phyloP scores from a whole-genome alignment of 1,139 yeast species.

The Blastobotrys persicus region DNA sequence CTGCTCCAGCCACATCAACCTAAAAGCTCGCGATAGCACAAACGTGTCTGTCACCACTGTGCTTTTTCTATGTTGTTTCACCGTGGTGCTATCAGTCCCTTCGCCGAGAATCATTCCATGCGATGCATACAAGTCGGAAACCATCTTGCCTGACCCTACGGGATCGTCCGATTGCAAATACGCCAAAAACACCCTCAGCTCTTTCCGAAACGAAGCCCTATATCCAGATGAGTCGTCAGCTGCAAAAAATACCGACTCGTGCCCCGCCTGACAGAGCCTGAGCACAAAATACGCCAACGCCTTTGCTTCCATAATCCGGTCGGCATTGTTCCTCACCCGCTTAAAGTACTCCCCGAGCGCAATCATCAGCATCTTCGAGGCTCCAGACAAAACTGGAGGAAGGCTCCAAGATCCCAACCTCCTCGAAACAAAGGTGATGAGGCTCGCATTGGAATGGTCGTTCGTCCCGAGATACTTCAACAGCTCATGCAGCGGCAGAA shows the following conservation, averaged over 20 bases:
- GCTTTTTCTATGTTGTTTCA: no score
- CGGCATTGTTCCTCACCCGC: background rate
- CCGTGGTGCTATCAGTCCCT: background rate
- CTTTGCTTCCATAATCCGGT: slow-evolving; percentile 7
- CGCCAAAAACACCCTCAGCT: slow-evolving; percentile 8
- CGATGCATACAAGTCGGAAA: slow-evolving; percentile 4
- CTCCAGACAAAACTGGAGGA: background rate
- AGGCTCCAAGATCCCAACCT: slow-evolving; percentile 11
- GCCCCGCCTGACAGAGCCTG: background rate
- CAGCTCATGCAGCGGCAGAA: slow-evolving; percentile 26
- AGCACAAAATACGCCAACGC: slow-evolving; percentile 8
- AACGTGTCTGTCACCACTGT: slow-evolving; percentile 11
- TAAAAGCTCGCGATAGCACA: slow-evolving; percentile 28
- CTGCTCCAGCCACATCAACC: slow-evolving; percentile 38
- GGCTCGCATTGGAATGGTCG: background rate
- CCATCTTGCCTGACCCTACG: background rate
- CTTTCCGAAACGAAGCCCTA: slow-evolving; percentile 6
- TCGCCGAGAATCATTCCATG: slow-evolving; percentile 9
- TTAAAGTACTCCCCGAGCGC: slow-evolving; percentile 17
- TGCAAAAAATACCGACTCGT: background rate
- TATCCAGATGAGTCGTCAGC: slow-evolving; percentile 1
- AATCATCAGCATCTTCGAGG: slow-evolving; percentile 9
- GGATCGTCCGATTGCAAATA: slow-evolving; percentile 5
- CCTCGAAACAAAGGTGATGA: slow-evolving; percentile 1
- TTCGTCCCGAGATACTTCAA: slow-evolving; percentile 19